phyloP scores from a whole-genome alignment of 2,329 filamentous ascomycete species.

The Verticillium tricorpus region DNA sequence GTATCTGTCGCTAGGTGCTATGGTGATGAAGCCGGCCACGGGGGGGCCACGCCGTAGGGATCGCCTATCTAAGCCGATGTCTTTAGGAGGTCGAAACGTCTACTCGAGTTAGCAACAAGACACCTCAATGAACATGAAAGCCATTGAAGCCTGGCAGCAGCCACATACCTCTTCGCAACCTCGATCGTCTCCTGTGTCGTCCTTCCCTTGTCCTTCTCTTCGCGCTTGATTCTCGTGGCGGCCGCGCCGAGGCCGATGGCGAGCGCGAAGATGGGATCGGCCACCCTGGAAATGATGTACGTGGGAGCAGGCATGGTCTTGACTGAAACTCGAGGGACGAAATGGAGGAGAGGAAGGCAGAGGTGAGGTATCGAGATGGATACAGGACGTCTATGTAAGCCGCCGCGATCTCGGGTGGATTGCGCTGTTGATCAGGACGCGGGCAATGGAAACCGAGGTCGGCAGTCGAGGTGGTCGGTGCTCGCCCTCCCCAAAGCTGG shows the following conservation, averaged over 20 bases:
- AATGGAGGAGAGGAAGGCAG: too few relatives aligned
- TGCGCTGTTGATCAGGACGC: not conserved
- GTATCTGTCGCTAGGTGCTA: conserved; percentile 3
- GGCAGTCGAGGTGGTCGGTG: not conserved
- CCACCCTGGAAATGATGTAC: conserved; percentile 56
- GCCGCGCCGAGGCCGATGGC: conserved; percentile 53
- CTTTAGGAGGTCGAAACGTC: conserved; percentile 15
- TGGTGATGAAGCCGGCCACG: not conserved
- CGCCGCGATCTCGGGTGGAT: not conserved
- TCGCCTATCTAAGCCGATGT: not conserved
- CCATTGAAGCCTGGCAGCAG: not conserved
- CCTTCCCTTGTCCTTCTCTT: conserved; percentile 54
- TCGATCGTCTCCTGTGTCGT: conserved; percentile 46
- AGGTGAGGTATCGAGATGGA: too few relatives aligned
- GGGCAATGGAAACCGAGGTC: not conserved
- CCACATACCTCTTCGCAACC: conserved; percentile 37
- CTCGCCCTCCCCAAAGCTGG: not conserved
- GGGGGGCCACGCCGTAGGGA: not conserved
- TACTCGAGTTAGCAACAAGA: conserved; percentile 3
- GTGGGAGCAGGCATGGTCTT: conserved; percentile 45
- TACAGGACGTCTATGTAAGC: not conserved
- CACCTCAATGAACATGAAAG: conserved; percentile 1
- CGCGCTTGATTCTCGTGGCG: conserved; percentile 53
- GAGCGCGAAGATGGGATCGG: conserved; percentile 55
- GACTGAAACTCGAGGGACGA: not conserved